These are phyloP conservation scores for Rhodotorula sp. DNA, from an alignment of 1,284 basidiomycete genomes.

Conservation along the genomic window DNA sequence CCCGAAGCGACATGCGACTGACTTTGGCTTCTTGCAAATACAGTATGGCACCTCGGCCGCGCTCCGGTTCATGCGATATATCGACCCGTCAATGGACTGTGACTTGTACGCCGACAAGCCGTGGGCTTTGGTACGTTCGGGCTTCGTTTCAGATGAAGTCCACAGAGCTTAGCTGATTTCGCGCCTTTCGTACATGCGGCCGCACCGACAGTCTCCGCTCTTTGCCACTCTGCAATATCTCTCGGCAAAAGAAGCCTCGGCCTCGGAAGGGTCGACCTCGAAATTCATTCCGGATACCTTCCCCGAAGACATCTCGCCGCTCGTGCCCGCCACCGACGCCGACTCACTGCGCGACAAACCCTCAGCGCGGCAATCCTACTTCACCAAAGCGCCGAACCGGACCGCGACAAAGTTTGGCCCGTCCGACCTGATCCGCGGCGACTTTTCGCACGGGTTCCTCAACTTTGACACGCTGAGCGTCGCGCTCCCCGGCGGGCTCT, in stretches of 20 bases:
- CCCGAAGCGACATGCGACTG: not conserved
- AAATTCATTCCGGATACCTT: conserved; percentile 29
- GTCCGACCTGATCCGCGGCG: conserved; percentile 23
- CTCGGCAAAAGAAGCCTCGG: conserved; percentile 11
- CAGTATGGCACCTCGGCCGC: conserved; percentile 41
- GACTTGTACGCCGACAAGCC: conserved; percentile 46
- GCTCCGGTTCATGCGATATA: conserved; percentile 39
- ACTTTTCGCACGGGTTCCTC: conserved; percentile 40
- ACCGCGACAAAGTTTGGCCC: conserved; percentile 10
- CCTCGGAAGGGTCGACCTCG: not conserved
- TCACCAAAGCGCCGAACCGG: conserved; percentile 25
- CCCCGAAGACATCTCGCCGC: conserved; percentile 34
- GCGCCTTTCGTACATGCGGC: too few relatives aligned
- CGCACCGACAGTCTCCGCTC: conserved; percentile 33
- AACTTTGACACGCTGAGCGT: conserved; percentile 41
- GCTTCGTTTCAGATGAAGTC: too few relatives aligned
- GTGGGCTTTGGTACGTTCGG: conserved; percentile 39
- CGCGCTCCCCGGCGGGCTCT: conserved; percentile 32
- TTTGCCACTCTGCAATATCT: conserved; percentile 39
- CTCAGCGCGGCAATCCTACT: conserved; percentile 34
- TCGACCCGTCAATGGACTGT: conserved; percentile 44
- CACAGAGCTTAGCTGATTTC: too few relatives aligned
- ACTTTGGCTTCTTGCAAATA: not conserved
- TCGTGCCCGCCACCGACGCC: conserved; percentile 48
- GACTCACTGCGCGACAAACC: conserved; percentile 58